Conservation (phyloP, 352 stramenopile species). For the Pythium apleroticum region DNA sequence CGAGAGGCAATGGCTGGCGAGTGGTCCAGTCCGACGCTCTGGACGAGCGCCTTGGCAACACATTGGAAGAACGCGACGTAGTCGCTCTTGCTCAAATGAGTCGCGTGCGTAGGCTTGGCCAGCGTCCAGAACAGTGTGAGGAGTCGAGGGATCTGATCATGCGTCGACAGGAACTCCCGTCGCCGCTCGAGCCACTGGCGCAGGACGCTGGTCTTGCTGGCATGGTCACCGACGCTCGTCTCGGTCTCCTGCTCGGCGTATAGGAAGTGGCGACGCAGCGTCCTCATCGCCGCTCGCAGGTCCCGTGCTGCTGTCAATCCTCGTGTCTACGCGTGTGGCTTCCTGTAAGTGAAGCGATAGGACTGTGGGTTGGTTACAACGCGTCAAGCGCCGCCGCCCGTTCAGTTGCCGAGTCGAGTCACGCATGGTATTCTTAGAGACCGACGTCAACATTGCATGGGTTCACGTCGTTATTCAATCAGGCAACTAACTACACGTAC, state of each 20-base stretch:
- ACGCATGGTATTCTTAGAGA: not conserved
- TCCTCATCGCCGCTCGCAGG: not conserved
- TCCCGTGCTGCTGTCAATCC: not conserved
- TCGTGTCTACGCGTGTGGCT: not conserved
- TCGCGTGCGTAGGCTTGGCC: constrained; percentile 36
- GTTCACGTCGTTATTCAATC: constrained; percentile 1
- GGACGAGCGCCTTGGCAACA: constrained; percentile 57
- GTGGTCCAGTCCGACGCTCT: constrained; percentile 39
- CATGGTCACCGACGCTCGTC: constrained; percentile 55
- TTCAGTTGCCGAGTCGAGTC: not conserved
- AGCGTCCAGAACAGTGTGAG: constrained; percentile 63
- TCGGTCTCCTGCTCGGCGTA: constrained; percentile 60
- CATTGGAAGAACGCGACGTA: constrained; percentile 68
- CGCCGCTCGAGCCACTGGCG: constrained; percentile 52
- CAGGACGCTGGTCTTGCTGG: constrained; percentile 47
- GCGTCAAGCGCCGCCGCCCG: not conserved
- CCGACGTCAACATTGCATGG: not conserved
- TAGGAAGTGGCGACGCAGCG: constrained; percentile 60
- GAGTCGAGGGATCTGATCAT: constrained; percentile 32
- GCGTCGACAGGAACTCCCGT: constrained; percentile 29
- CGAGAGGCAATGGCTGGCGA: constrained; percentile 41
- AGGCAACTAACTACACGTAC: not conserved
- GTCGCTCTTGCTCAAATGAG: constrained; percentile 16
- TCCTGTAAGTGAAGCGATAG: not conserved
- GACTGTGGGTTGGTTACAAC: constrained; percentile 5